A percentile compares a stretch with the other conserved stretches of the same genome.
Conservation (phyloP, 495 filamentous ascomycete species). For the Penicillium dipodomyicola region DNA sequence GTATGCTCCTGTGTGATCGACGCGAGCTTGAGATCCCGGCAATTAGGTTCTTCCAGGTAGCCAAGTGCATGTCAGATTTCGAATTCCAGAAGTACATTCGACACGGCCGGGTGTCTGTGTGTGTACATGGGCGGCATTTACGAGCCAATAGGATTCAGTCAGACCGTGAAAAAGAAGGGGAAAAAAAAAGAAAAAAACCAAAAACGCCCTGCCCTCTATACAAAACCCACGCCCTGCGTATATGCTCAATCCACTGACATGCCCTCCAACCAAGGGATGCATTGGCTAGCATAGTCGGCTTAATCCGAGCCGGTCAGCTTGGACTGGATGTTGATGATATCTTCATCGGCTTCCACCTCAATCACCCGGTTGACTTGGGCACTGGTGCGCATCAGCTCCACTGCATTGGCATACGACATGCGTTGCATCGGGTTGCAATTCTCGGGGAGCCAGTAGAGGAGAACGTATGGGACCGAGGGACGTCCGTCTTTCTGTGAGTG, state of each 20-base stretch:
- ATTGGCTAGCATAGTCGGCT: not conserved
- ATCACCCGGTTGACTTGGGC: constrained; percentile 80
- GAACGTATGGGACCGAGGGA: constrained; percentile 76
- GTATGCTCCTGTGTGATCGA: constrained; percentile 3
- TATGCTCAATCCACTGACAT: constrained; percentile 7
- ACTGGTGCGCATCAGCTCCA: constrained; percentile 89
- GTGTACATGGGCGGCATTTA: constrained; percentile 1
- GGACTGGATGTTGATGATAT: constrained; percentile 69
- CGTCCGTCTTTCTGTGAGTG: constrained; percentile 56
- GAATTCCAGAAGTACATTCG: constrained; percentile 6
- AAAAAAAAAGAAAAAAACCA: not conserved
- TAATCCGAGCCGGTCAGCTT: constrained; percentile 55
- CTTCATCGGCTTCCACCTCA: constrained; percentile 73
- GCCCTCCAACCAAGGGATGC: not conserved
- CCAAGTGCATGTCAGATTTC: not conserved
- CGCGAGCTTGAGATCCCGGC: not conserved
- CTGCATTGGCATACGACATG: constrained; percentile 94
- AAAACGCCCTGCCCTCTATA: constrained; percentile 15
- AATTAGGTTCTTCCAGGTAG: not conserved
- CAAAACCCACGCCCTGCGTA: constrained; percentile 7
- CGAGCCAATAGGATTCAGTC: constrained; percentile 9
- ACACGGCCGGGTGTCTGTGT: constrained; percentile 1
- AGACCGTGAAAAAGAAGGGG: not conserved
- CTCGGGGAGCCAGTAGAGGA: constrained; percentile 87
- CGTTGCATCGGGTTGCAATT: constrained; percentile 79